Conservation (phyloP, 352 stramenopile genomes). For the Pythium sp. region DNA sequence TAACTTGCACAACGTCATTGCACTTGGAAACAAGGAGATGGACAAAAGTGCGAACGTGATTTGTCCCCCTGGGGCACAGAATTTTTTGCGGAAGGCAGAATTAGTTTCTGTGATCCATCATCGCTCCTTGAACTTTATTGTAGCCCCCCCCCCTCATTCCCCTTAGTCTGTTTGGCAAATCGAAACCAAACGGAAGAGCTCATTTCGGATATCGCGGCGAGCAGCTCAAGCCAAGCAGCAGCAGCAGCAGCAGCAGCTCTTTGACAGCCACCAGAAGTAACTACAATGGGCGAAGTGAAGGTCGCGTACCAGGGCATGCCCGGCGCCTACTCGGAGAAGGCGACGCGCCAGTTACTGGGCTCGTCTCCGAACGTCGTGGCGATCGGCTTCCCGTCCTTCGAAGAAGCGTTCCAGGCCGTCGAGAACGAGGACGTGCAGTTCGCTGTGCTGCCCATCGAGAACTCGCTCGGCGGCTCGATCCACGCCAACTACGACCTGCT, state of each 20-base stretch:
- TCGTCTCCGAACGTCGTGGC: slow-evolving; percentile 62
- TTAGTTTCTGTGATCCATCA: background rate
- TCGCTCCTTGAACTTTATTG: background rate
- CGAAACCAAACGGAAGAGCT: slow-evolving; percentile 1
- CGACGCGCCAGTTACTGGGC: slow-evolving; percentile 90
- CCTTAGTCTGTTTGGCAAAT: slow-evolving; percentile 2
- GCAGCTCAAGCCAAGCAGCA: slow-evolving; percentile 11
- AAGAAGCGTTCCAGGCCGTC: slow-evolving; percentile 56
- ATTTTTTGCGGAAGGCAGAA: background rate
- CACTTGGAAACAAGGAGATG: background rate
- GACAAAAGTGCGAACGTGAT: background rate
- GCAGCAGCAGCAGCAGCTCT: background rate
- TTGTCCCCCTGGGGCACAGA: background rate
- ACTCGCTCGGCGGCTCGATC: slow-evolving; percentile 92
- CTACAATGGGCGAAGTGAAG: slow-evolving; percentile 62
- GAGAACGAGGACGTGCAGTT: slow-evolving; percentile 89
- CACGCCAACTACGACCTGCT: slow-evolving; percentile 94
- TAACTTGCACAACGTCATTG: slow-evolving; percentile 4
- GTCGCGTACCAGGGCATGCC: slow-evolving; percentile 96
- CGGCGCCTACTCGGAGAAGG: slow-evolving; percentile 97
- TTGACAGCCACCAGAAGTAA: background rate
- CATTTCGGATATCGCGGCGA: slow-evolving; percentile 18
- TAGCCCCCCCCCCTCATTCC: background rate
- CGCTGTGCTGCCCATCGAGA: slow-evolving; percentile 94
- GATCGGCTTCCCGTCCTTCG: slow-evolving; percentile 46